Conservation (phyloP, 2,329 filamentous ascomycete species). For the Aureobasidium melanogenum region DNA sequence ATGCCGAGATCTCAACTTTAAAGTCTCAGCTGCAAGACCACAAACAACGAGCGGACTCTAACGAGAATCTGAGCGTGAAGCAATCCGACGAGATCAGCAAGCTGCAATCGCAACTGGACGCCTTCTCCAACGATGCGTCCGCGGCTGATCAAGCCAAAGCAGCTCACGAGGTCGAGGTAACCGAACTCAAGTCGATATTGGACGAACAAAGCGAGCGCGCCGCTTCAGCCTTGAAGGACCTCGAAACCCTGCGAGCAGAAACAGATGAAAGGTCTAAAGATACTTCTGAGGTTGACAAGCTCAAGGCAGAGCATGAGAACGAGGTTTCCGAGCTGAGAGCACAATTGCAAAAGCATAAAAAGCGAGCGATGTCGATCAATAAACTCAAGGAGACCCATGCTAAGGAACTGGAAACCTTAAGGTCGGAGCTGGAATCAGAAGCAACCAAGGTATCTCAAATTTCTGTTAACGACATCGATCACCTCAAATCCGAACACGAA, state of each 20-base stretch:
- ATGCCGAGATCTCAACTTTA: neutral
- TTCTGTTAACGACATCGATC: slow-evolving; percentile 5
- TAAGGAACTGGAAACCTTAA: slow-evolving; percentile 18
- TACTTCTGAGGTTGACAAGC: neutral
- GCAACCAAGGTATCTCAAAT: slow-evolving; percentile 8
- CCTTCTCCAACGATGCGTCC: neutral
- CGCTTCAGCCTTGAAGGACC: neutral
- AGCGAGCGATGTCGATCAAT: neutral
- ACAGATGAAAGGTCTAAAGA: neutral
- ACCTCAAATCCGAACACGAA: slow-evolving; percentile 17
- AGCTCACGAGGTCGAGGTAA: neutral
- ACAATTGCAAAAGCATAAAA: slow-evolving; percentile 2
- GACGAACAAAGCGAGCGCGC: neutral
- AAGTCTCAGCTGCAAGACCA: neutral
- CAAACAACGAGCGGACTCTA: neutral
- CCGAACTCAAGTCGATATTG: neutral
- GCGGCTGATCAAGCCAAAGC: neutral
- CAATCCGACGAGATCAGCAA: neutral
- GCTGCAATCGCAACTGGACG: neutral
- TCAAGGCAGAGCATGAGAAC: neutral
- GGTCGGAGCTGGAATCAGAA: slow-evolving; percentile 19
- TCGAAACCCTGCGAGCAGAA: neutral
- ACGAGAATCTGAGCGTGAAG: neutral
- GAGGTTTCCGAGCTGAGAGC: neutral
- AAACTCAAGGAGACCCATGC: slow-evolving; percentile 17